These are phyloP conservation scores for Pezicula radicicola DNA, from an alignment of 2,329 filamentous ascomycete genomes.

Conservation along the genomic window DNA sequence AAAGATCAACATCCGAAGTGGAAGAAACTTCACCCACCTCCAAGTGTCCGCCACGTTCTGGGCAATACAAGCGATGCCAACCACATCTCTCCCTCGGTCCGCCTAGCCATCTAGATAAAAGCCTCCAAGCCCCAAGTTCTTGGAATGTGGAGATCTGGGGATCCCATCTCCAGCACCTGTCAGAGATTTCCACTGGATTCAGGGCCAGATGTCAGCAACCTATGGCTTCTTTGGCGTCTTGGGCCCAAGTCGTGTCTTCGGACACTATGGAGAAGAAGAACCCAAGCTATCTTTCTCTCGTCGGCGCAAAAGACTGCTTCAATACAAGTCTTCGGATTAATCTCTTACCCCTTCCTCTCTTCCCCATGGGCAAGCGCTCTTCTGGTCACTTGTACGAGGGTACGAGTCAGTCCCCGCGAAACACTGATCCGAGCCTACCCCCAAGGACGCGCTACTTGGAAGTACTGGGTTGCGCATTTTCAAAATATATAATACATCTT, in stretches of 20 bases:
- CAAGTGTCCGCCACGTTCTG: not conserved
- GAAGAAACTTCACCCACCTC: not conserved
- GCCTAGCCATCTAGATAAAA: not conserved
- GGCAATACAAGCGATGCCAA: not conserved
- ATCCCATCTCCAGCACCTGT: not conserved
- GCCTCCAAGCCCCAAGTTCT: not conserved
- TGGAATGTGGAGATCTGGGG: slow-evolving; percentile 1
- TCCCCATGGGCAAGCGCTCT: slow-evolving; percentile 1
- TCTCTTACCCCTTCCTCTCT: not conserved
- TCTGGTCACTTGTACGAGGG: not conserved
- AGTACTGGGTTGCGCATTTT: not conserved
- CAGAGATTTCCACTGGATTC: not conserved
- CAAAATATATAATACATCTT: not conserved
- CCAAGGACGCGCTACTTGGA: too few species aligned
- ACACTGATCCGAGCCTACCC: not conserved
- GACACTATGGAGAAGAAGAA: too few species aligned
- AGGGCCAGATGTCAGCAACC: not conserved
- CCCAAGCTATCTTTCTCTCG: too few species aligned
- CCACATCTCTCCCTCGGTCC: not conserved
- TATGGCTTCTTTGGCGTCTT: not conserved
- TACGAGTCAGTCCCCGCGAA: not conserved
- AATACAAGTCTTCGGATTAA: not conserved
- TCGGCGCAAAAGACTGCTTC: too few species aligned
- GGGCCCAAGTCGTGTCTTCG: too few species aligned
- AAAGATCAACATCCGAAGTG: not conserved